Conservation (phyloP, 2,329 filamentous ascomycete species). For the Sclerotinia subarctica region DNA sequence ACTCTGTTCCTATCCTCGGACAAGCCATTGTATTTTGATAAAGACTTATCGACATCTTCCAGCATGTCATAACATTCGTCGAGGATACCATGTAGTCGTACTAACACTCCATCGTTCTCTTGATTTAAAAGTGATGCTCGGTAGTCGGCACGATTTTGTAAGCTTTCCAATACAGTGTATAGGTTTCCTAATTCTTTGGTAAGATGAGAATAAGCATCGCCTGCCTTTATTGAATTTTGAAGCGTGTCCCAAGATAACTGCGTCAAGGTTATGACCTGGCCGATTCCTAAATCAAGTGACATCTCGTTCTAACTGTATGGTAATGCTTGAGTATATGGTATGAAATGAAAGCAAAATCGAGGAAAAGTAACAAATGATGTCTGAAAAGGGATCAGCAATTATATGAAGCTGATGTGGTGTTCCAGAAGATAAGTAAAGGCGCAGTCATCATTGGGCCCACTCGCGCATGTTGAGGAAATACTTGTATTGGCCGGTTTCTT, state of each 20-base stretch:
- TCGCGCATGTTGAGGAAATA: background rate
- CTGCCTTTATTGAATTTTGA: background rate
- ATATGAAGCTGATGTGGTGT: background rate
- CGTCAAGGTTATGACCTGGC: background rate
- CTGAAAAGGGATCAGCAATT: background rate
- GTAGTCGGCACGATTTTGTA: background rate
- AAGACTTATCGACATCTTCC: background rate
- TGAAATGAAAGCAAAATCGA: background rate
- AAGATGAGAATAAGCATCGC: background rate
- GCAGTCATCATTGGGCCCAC: background rate
- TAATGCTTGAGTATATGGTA: background rate
- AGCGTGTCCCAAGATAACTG: background rate
- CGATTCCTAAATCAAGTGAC: background rate
- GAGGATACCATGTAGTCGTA: background rate
- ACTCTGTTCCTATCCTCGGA: background rate
- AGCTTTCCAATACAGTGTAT: background rate
- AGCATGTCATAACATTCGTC: background rate
- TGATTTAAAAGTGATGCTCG: background rate
- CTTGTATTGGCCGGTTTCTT: background rate
- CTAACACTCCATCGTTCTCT: background rate
- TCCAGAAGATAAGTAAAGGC: background rate
- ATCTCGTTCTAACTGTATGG: background rate
- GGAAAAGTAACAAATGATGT: background rate
- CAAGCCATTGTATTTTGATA: background rate
- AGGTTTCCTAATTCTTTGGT: background rate